phyloP scores from a whole-genome alignment of 148 eudicot species.

The Vaccinium corymbosum region DNA sequence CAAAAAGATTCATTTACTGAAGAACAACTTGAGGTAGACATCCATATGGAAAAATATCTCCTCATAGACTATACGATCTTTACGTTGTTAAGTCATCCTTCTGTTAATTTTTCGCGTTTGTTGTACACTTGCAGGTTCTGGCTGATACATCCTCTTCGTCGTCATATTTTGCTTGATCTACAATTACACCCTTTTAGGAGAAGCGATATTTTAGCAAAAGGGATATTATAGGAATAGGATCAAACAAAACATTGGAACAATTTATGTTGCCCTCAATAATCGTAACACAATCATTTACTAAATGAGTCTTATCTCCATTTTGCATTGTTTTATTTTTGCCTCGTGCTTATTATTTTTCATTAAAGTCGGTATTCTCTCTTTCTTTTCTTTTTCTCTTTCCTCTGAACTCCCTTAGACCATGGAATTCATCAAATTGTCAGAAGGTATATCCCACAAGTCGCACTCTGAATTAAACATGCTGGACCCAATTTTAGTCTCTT shows the following conservation, averaged over 20 bases:
- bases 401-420: conserved; percentile 22
- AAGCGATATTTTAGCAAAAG: conserved; percentile 5
- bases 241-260: background rate
- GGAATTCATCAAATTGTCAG: conserved; percentile 77
- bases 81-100: background rate
- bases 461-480: conserved; percentile 60
- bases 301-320: conserved; percentile 30
- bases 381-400: background rate
- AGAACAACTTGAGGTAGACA: conserved; percentile 91
- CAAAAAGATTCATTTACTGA: conserved; percentile 90
- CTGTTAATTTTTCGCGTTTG: conserved; percentile 6
- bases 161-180: conserved; percentile 77
- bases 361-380: background rate
- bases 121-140: conserved; percentile 61
- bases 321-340: conserved; percentile 22
- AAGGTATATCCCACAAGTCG: conserved; percentile 79
- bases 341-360: conserved; percentile 29
- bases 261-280: background rate
- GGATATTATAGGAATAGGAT: conserved; percentile 17
- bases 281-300: conserved; percentile 1
- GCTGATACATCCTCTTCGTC: conserved; percentile 96
- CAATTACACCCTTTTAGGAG: background rate
- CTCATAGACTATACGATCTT: background rate
- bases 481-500: conserved; percentile 42
- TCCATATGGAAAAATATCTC: background rate